Conservation (phyloP, 2,329 filamentous ascomycete species). For the Colletotrichum endophyticum region DNA sequence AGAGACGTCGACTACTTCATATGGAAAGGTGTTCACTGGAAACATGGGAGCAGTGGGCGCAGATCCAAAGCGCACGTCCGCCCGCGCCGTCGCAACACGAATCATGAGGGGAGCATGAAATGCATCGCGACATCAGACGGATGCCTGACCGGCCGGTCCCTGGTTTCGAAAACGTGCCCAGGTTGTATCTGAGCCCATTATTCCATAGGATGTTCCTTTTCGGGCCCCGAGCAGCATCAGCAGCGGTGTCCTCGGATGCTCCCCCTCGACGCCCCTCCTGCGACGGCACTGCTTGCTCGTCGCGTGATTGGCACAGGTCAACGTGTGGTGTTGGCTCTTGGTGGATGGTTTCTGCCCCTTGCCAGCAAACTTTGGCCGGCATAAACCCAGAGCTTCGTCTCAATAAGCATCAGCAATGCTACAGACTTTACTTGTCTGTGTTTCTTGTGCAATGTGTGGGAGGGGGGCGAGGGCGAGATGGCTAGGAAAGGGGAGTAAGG, state of each 20-base stretch:
- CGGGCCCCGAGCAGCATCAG: constrained; percentile 7
- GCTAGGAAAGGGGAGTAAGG: not conserved
- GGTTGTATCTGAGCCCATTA: constrained; percentile 14
- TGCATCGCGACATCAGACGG: constrained; percentile 18
- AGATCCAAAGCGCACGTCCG: constrained; percentile 13
- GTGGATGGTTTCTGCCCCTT: constrained; percentile 1
- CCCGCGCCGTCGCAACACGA: constrained; percentile 18
- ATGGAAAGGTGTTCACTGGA: constrained; percentile 14
- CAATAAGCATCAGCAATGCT: constrained; percentile 11
- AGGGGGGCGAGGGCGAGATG: not conserved
- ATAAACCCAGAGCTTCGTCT: constrained; percentile 19
- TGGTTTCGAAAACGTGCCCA: constrained; percentile 21
- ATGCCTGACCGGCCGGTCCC: constrained; percentile 19
- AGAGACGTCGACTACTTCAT: constrained; percentile 17
- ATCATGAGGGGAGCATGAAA: constrained; percentile 18
- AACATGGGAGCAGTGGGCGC: not conserved
- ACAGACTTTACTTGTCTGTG: not conserved
- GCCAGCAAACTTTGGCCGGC: constrained; percentile 8
- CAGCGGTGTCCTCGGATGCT: not conserved
- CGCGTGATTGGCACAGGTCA: constrained; percentile 13
- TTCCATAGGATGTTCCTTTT: not conserved
- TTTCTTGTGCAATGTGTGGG: not conserved
- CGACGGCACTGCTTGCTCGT: not conserved
- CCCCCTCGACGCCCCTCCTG: not conserved
- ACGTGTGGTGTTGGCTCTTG: not conserved